These are phyloP conservation scores for Fusarium nisikadoi DNA, from an alignment of 2,329 filamentous ascomycete species.

Conservation along the genomic window DNA sequence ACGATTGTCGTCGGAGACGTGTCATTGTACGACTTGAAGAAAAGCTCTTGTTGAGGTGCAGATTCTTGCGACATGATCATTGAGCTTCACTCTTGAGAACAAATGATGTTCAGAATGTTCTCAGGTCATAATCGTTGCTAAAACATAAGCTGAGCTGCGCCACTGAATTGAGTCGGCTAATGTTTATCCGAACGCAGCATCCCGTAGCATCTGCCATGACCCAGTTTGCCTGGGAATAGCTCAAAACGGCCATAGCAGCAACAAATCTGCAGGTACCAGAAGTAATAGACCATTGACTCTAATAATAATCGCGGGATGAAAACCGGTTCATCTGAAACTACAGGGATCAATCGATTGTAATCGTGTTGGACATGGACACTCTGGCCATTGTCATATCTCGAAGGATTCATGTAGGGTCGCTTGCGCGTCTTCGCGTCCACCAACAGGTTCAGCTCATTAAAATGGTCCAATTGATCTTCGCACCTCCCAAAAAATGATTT, in stretches of 20 bases:
- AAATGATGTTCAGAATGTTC: not conserved
- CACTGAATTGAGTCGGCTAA: not conserved
- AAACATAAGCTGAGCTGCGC: not conserved
- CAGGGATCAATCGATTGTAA: not conserved
- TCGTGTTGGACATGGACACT: not conserved
- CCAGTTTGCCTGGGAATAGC: not conserved
- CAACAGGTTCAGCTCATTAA: not conserved
- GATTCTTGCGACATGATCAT: not conserved
- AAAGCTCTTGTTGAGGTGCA: not conserved
- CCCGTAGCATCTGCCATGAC: too few relatives aligned
- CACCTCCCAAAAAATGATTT: too few relatives aligned
- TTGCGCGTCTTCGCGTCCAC: not conserved
- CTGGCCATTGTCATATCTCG: not conserved
- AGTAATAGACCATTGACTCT: not conserved
- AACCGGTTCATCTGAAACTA: not conserved
- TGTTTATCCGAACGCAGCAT: not conserved
- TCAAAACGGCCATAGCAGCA: not conserved
- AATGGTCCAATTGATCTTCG: not conserved
- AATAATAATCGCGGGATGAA: not conserved
- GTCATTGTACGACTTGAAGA: constrained; percentile 36
- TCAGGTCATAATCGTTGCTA: accelerated
- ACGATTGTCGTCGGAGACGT: constrained; percentile 44
- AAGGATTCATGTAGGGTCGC: not conserved
- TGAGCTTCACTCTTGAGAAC: accelerated
- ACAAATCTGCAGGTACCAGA: not conserved